Conservation (phyloP, 2,329 filamentous ascomycete species). For the Calonectria pseudoturangicola region DNA sequence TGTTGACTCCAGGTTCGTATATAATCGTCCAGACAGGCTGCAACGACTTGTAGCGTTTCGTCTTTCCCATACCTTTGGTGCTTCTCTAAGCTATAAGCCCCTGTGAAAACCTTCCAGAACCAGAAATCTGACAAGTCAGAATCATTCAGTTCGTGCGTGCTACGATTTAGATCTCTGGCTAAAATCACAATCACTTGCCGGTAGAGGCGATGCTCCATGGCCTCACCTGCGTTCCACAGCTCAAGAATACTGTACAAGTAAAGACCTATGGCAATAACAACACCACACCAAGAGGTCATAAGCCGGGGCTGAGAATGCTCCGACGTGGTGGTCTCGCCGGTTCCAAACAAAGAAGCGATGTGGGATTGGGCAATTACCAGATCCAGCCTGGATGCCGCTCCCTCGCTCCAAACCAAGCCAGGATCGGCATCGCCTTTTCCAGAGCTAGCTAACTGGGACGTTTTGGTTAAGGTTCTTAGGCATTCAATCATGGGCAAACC, state of each 20-base stretch:
- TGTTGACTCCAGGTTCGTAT: constrained; percentile 15
- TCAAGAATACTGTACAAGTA: constrained; percentile 21
- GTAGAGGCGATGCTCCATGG: constrained; percentile 24
- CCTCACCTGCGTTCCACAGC: constrained; percentile 29
- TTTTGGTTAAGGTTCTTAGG: constrained; percentile 38
- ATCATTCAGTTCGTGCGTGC: background rate
- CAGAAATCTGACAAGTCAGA: background rate
- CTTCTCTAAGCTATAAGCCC: constrained; percentile 19
- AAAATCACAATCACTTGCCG: constrained; percentile 13
- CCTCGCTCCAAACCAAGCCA: constrained; percentile 48
- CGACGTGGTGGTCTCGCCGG: background rate
- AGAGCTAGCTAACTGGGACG: constrained; percentile 4
- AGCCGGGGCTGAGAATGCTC: background rate
- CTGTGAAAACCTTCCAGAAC: constrained; percentile 29
- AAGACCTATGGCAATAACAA: background rate
- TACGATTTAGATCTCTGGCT: background rate
- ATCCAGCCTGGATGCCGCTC: constrained; percentile 46
- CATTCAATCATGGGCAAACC: constrained; percentile 40
- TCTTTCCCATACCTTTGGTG: background rate
- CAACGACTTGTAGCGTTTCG: background rate
- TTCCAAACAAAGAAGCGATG: constrained; percentile 41
- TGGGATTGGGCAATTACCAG: constrained; percentile 44
- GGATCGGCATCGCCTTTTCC: constrained; percentile 42
- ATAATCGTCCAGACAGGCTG: background rate
- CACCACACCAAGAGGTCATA: constrained; percentile 43